Evolutionary conservation across 2,329 filamentous ascomycete genomes (phyloP).

Genomic region (Colletotrichum phormii): DNA sequence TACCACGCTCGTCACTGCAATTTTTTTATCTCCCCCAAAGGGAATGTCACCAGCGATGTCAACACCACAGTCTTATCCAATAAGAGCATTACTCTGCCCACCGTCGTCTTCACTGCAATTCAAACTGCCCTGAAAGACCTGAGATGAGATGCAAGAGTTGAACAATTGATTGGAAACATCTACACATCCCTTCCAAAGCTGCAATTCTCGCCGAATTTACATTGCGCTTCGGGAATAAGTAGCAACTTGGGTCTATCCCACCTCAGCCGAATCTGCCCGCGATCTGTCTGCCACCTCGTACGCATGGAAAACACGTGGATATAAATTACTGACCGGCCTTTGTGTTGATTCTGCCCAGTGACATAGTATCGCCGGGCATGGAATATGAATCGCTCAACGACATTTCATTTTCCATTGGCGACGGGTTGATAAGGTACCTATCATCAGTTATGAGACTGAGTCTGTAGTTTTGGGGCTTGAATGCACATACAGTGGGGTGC

Average conservation of each 20-base stretch:
- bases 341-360: no score
- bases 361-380: no score
- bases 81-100: background rate
- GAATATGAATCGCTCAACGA: no score
- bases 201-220: background rate
- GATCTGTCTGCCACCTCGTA: no score
- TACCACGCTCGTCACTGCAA: background rate
- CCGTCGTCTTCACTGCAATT: background rate
- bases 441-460: no score
- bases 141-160: background rate
- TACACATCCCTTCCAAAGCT: background rate
- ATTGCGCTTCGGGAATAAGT: background rate
- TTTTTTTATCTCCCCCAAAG: background rate
- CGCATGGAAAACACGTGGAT: no score
- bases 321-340: no score
- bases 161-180: background rate
- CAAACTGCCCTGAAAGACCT: background rate
- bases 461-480: no score
- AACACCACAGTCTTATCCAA: background rate
- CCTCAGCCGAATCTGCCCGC: background rate
- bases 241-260: background rate
- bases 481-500: no score
- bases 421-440: no score
- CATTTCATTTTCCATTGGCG: no score
- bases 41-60: background rate